Base-by-base conservation (phyloP, 768 basidiomycete genomes). In the Agaricus bisporus region DNA sequence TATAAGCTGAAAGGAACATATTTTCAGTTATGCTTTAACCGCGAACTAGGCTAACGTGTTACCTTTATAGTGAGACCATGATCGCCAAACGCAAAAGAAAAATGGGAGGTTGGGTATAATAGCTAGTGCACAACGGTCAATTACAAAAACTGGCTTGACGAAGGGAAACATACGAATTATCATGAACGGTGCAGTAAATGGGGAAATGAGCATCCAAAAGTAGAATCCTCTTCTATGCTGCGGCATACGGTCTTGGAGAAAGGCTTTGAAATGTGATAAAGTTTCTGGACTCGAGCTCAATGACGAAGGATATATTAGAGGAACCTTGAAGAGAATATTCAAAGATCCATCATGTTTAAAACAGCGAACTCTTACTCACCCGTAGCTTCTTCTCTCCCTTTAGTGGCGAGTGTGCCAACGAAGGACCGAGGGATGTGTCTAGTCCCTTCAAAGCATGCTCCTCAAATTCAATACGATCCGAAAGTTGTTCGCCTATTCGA, bases 61-160 rank as follows among this genome's bases (percentile, higher is more conserved):
- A 88, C 88, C 88, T 77, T 75, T 79, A 64, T 85, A 91, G 66
- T 92, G 89, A 38, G 83, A 85, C 88, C 88, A 92, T 41, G 87
- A 83, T 41, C 89, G 76, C 89, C 89, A 92, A 9, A 75, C 79
- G 60, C 87, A 90, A 68, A 88, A 92, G 72, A 92, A 89, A 65
- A 92, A 85, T 0, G 89, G 89, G 18, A 92, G 67, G 64, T 92
- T 92, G 28, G 89, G 90, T 67, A 91, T 81, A 41, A 91, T 63
- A 22, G 89, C 89, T 91, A 47, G 22, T 32, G 32, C 32, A 32
- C 2, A 25, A 32, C 35, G 37, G 29, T 17, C 15, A 20, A 47
- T 41, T 54, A 9, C 55, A 22, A 26, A n/a, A 49, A 44, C 17
- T 8, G 37, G 39, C n/a, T 29, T 41, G 39, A 25, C 26, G 11